These are phyloP conservation scores for Epichloe aotearoae DNA, from an alignment of 2,329 filamentous ascomycete species.

Conservation along the genomic window DNA sequence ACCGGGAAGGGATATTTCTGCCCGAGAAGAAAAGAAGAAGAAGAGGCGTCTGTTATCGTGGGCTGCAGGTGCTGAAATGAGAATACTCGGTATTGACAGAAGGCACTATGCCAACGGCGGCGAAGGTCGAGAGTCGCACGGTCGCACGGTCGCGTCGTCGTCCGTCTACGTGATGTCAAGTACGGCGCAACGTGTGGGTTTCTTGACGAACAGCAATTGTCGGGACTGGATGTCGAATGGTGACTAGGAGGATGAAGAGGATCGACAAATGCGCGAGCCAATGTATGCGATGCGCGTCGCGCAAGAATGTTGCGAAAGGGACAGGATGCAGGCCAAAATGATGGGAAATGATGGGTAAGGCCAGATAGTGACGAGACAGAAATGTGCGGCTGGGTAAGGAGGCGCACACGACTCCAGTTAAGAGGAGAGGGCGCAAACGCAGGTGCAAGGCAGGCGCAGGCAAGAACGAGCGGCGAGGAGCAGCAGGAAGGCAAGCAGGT, in stretches of 20 bases:
- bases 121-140: neutral
- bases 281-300: neutral
- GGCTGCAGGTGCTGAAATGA: neutral
- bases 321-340: neutral
- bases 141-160: neutral
- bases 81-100: neutral
- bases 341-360: neutral
- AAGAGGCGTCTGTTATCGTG: neutral
- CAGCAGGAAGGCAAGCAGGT: neutral
- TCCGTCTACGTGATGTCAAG: neutral
- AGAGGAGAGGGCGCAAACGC: slow-evolving; percentile 4
- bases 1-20: too few relatives aligned
- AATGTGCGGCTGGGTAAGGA: slow-evolving; percentile 2
- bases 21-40: neutral
- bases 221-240: neutral
- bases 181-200: neutral
- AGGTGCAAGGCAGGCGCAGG: slow-evolving; percentile 5
- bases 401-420: slow-evolving; percentile 2
- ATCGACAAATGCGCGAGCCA: neutral
- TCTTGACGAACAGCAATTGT: neutral
- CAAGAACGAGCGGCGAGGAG: neutral
- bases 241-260: too few relatives aligned
- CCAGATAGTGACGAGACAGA: neutral
- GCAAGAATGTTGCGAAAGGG: neutral
- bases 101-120: neutral